Percentiles rank a stretch among this genome's conserved stretches.
phyloP scores from a whole-genome alignment of 306 rosid species.

The Betula pendula region DNA sequence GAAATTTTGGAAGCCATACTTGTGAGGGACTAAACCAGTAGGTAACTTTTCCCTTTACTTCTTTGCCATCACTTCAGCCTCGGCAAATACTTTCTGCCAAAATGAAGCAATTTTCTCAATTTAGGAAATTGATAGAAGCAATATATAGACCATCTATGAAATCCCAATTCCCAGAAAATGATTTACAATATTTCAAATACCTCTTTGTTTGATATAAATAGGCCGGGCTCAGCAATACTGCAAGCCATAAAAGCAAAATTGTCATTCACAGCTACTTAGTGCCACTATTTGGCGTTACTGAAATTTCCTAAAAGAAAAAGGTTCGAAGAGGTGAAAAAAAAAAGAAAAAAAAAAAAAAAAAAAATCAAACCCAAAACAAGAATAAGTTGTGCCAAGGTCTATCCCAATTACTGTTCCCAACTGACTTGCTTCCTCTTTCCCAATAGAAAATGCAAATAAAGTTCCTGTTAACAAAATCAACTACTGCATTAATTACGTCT shows the following conservation, averaged over 20 bases:
- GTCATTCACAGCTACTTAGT: conserved; percentile 5
- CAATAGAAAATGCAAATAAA: conserved; percentile 66
- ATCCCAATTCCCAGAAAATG: conserved; percentile 15
- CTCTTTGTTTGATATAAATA: conserved; percentile 76
- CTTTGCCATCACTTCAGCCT: conserved; percentile 82
- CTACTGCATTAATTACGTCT: too few relatives aligned
- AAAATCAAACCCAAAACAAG: conserved; percentile 99
- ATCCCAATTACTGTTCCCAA: conserved; percentile 96
- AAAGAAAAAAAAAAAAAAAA: too few relatives aligned
- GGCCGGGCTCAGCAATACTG: conserved; percentile 94
- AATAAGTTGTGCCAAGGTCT: conserved; percentile 95
- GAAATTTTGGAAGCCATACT: conserved; percentile 33
- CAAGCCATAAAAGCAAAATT: conserved; percentile 37
- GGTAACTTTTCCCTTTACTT: conserved; percentile 73
- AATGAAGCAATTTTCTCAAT: conserved; percentile 6
- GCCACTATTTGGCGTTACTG: background rate
- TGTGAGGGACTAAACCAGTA: conserved; percentile 19
- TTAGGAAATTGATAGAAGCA: background rate
- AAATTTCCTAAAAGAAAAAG: background rate
- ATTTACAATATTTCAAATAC: conserved; percentile 24
- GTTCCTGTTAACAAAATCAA: background rate
- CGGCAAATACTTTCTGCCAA: conserved; percentile 63
- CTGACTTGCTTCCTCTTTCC: conserved; percentile 84
- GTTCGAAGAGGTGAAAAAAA: background rate
- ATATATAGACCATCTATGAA: conserved; percentile 8